These are phyloP conservation scores for Nemania bipapillata DNA, from an alignment of 2,329 filamentous ascomycete species.

Conservation along the genomic window DNA sequence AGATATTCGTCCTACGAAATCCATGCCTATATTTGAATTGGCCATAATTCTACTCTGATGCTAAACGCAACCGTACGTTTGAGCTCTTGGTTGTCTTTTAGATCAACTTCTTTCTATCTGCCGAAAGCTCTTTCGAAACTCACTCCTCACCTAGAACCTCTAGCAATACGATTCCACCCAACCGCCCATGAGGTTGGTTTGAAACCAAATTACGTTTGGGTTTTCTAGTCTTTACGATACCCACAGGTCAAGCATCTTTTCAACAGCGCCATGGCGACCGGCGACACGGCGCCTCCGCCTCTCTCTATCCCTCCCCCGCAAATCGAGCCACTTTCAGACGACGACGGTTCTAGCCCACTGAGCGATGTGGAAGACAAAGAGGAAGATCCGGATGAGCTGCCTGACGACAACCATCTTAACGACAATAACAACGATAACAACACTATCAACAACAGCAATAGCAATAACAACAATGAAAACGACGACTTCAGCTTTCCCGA, in stretches of 20 bases:
- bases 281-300: conserved; percentile 61
- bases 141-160: conserved; percentile 22
- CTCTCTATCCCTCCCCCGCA: conserved; percentile 62
- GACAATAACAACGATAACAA: conserved; percentile 45
- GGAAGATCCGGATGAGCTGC: conserved; percentile 72
- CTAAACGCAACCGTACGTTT: conserved; percentile 18
- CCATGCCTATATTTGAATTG: conserved; percentile 29
- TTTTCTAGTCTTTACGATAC: not conserved
- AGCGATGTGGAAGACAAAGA: conserved; percentile 90
- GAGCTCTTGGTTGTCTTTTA: conserved; percentile 27
- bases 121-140: conserved; percentile 34
- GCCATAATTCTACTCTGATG: conserved; percentile 28
- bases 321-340: conserved; percentile 61
- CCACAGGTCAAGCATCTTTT: not conserved
- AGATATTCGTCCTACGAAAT: conserved; percentile 40
- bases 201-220: not conserved
- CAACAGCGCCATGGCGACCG: conserved; percentile 60
- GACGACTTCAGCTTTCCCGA: conserved; percentile 58
- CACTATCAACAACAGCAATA: conserved; percentile 43
- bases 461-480: conserved; percentile 44
- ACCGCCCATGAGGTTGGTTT: not conserved
- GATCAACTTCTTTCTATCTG: conserved; percentile 19
- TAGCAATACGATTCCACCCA: conserved; percentile 17
- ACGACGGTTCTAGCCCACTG: conserved; percentile 85
- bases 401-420: conserved; percentile 53